Conservation (phyloP, 345 rosid species). For the Populus tremula region DNA sequence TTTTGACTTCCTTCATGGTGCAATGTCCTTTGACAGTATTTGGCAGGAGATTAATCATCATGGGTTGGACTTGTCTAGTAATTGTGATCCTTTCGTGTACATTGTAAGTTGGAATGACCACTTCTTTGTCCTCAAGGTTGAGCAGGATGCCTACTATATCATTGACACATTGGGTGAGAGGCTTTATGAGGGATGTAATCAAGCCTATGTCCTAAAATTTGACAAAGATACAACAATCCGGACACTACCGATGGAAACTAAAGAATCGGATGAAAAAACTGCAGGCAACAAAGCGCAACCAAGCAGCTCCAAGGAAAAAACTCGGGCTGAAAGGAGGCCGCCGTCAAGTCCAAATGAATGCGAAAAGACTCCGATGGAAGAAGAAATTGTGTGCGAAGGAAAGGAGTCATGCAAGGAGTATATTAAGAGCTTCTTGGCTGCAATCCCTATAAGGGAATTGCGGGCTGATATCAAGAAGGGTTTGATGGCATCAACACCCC, state of each 20-base stretch:
- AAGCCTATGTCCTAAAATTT: conserved; percentile 56
- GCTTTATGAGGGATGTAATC: conserved; percentile 57
- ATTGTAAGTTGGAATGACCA: conserved; percentile 76
- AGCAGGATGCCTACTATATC: conserved; percentile 58
- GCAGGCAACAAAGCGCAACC: not conserved
- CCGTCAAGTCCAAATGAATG: not conserved
- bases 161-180: conserved; percentile 73
- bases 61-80: conserved; percentile 7
- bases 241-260: conserved; percentile 15
- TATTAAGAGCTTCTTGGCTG: conserved; percentile 65
- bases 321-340: not conserved
- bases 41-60: conserved; percentile 54
- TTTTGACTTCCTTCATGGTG: conserved; percentile 58
- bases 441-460: conserved; percentile 57
- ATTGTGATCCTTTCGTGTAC: conserved; percentile 36
- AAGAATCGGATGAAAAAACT: conserved; percentile 24
- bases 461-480: conserved; percentile 65
- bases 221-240: conserved; percentile 42
- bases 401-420: conserved; percentile 66
- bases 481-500: conserved; percentile 46
- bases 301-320: conserved; percentile 11
- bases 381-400: conserved; percentile 43
- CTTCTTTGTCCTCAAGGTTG: conserved; percentile 61
- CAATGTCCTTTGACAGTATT: conserved; percentile 65
- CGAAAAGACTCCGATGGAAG: conserved; percentile 15